Evolutionary conservation across 306 rosid genomes (phyloP).

Genomic region (Sindora glabra): DNA sequence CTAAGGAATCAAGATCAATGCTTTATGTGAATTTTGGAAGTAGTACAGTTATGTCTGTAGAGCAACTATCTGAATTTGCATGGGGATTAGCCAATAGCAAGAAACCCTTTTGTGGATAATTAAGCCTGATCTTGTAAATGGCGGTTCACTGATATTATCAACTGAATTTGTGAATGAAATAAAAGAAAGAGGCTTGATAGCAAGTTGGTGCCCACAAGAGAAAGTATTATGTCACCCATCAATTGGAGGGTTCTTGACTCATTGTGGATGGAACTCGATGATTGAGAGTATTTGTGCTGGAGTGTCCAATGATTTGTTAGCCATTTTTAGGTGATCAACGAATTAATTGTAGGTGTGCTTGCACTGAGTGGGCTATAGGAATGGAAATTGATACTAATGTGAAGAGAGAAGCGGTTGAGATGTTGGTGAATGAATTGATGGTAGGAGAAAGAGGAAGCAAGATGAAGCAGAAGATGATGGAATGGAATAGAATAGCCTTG

Average conservation of each 20-base stretch:
- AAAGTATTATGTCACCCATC: conserved; percentile 21
- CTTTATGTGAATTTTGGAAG: conserved; percentile 27
- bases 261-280: conserved; percentile 32
- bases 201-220: conserved; percentile 26
- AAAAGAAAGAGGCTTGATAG: conserved; percentile 13
- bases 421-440: conserved; percentile 23
- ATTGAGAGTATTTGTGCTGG: conserved; percentile 16
- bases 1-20: conserved; percentile 1
- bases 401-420: conserved; percentile 26
- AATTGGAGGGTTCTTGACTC: conserved; percentile 24
- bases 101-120: conserved; percentile 24
- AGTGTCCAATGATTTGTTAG: conserved; percentile 29
- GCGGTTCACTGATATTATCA: conserved; percentile 9
- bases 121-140: conserved; percentile 25
- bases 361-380: conserved; percentile 24
- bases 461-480: conserved; percentile 13
- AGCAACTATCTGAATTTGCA: conserved; percentile 14
- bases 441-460: conserved; percentile 24
- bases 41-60: conserved; percentile 9
- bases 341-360: conserved; percentile 5
- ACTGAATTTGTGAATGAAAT: conserved; percentile 12
- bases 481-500: conserved; percentile 10
- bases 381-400: conserved; percentile 13
- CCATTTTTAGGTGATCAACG: conserved; percentile 21
- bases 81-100: conserved; percentile 23